phyloP scores from a whole-genome alignment of 495 filamentous ascomycete species.

The Sordaria brevicollis region DNA sequence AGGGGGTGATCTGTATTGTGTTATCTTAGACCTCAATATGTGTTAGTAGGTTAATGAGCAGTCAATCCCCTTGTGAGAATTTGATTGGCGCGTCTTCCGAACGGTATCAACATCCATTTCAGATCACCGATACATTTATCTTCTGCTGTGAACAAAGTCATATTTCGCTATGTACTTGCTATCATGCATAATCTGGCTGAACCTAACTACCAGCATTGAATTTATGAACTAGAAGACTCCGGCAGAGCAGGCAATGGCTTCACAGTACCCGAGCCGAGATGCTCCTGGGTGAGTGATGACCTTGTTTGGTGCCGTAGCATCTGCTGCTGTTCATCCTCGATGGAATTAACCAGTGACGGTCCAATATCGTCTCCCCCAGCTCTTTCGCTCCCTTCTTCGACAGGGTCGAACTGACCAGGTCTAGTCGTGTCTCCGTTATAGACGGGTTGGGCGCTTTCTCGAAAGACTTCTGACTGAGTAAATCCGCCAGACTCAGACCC shows the following conservation, averaged over 20 bases:
- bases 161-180: neutral
- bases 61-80: neutral
- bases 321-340: neutral
- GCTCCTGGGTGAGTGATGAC: neutral
- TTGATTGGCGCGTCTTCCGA: neutral
- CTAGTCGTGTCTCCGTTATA: neutral
- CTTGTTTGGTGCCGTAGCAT: neutral
- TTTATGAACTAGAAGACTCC: slow-evolving; percentile 24
- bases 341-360: neutral
- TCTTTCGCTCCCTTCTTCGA: neutral
- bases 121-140: neutral
- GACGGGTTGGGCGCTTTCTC: neutral
- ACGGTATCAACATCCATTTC: neutral
- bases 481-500: neutral
- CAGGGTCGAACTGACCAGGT: neutral
- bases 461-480: neutral
- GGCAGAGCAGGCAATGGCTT: slow-evolving; percentile 45
- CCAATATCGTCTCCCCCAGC: neutral
- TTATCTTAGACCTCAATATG: neutral
- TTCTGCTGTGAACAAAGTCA: no score
- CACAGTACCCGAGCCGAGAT: slow-evolving; percentile 16
- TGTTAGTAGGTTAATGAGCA: neutral
- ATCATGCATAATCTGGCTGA: neutral
- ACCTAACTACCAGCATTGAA: neutral
- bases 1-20: neutral